Base-by-base conservation (phyloP, 2,329 filamentous ascomycete genomes). In the Sarocladium brachiariae region DNA sequence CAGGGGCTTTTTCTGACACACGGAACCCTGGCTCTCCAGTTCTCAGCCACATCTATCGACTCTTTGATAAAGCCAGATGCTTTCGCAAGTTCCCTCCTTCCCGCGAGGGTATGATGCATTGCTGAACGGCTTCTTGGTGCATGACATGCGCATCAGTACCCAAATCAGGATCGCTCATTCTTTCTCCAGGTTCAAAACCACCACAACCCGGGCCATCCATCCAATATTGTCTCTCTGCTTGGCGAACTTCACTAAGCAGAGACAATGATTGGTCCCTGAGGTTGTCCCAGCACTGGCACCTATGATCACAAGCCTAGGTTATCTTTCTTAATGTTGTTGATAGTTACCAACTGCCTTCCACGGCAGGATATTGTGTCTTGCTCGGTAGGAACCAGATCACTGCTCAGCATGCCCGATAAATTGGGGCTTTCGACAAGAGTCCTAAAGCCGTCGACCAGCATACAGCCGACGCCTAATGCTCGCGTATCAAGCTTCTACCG, bases 61-160 rank as follows among this genome's bases (percentile, higher is more conserved):
- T 31, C 43, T 13, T 47, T 18, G 16, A 21, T n/a, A 33, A 47
- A 33, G 9, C 27, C 43, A 47, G 43, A 47, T 47, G 27, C 25
- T 25, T 21, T 25, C n/a, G 25, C 43, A 47, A 24, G 43, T 19
- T 13, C 43, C 27, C 21, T n/a, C 39, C 10, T 23, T 24, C 7
- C 27, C n/a, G 43, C 21, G 25, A 24, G 43, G 10, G 43, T 25
- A 47, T 33, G 21, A 5, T 47, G 39, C 43, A 47, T 33, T 47
- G 43, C 25, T 47, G 14, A 47, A 30, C 21, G 35, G 35, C 43
- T 18, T 16, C 25, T 18, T 18, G 16, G 27, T 33, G 43, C 43
- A 47, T 47, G 25, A 21, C 39, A 47, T 30, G 43, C 43, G 43
- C 25, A 33, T 47, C 33, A 47, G 43, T 47, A 25, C 43, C 24